phyloP scores from a whole-genome alignment of 257 asterid species.

The Solanum arcanum region DNA sequence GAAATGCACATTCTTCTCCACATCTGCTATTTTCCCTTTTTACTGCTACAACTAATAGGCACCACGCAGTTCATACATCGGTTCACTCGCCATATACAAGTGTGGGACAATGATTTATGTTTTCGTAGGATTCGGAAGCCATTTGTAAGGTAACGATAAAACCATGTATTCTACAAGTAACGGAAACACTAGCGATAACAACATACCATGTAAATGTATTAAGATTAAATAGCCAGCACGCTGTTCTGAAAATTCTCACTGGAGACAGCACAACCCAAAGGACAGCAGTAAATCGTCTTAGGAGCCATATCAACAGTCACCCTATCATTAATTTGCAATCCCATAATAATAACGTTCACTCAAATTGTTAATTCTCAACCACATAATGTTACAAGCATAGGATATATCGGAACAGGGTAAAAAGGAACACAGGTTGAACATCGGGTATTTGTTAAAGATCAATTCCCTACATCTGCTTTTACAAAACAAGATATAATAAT shows the following conservation, averaged over 20 bases:
- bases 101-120: not conserved
- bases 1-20: not conserved
- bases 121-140: too few species aligned
- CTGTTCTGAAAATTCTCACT: not conserved
- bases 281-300: not conserved
- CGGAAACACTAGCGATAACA: not conserved
- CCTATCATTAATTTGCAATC: not conserved
- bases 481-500: constrained; percentile 1
- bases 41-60: not conserved
- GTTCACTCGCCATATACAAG: too few species aligned
- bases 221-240: not conserved
- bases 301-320: not conserved
- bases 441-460: constrained; percentile 4
- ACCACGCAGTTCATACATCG: not conserved
- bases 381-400: not conserved
- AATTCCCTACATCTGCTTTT: constrained; percentile 19
- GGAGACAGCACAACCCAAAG: not conserved
- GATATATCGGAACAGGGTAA: not conserved
- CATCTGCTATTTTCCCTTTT: not conserved
- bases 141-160: too few species aligned
- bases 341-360: not conserved
- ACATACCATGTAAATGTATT: not conserved
- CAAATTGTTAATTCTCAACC: not conserved
- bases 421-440: not conserved
- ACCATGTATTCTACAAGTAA: not conserved